Evolutionary conservation across 208 protist genomes (phyloP), one percentile per base, ranked within the genome.

Genomic region (Trypanosoma avium): DNA sequence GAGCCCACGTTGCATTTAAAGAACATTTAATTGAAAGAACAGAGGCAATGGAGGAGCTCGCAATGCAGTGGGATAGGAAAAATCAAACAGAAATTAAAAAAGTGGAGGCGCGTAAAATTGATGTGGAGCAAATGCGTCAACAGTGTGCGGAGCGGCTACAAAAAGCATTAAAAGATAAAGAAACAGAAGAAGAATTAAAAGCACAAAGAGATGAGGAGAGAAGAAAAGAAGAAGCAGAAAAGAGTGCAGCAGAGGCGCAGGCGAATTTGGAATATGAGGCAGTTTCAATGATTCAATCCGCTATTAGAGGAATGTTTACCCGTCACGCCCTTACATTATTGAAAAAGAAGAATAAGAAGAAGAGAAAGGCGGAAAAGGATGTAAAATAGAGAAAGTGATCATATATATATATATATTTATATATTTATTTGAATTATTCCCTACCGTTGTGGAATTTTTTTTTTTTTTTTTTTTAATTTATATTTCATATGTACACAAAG

Each of bases 331-430:
- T 94, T 17, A 70, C 57, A 22, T 81, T 81, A 69, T 55, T 84
- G 52, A 85, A 87, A 69, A 95, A 92, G 76, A 88, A 85, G 62
- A 85, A 81, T 58, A 95, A 85, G 56, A 81, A 82, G 42, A 86
- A 84, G 59, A 77, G 79, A 43, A 79, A 69, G 55, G 45, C 45
- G 30, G 54, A 56, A 46, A 55, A 57, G 36, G 21, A 19, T 7
- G 24, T 10, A 43, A 17, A 26, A n/a, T 40, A 24, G 26, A 22
- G 21, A 17, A 24, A n/a, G 40, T 8, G 1, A 27, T 6, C 7
- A 6, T n/a, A 10, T 19, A 33, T 35, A 13, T 33, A 33, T 42
- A 13, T 38, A 13, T 38, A 13, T 38, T 38, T 38, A 4, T 38
- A 13, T 38, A 13, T 10, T 38, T 38, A 13, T 38, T 38, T 4